Conservation (phyloP, 2,329 filamentous ascomycete genomes). For the Fusarium sororula region DNA sequence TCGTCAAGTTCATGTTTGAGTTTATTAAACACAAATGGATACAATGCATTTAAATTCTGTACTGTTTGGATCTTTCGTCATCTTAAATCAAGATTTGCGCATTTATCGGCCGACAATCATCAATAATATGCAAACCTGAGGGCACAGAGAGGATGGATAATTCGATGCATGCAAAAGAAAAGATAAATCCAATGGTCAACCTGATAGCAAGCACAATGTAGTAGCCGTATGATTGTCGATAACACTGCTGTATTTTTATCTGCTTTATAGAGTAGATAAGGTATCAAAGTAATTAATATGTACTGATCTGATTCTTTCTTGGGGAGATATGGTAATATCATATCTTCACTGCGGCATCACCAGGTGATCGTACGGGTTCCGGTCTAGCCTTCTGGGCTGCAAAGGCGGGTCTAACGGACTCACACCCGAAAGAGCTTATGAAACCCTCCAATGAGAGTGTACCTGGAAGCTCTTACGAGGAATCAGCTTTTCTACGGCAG, state of each 20-base stretch:
- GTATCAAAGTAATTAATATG: background rate
- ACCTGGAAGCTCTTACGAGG: slow-evolving; percentile 18
- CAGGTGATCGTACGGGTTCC: background rate
- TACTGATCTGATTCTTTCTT: background rate
- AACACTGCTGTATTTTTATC: slow-evolving; percentile 4
- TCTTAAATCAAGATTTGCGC: background rate
- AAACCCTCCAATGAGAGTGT: slow-evolving; percentile 27
- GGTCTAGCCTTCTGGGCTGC: slow-evolving; percentile 10
- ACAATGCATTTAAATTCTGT: background rate
- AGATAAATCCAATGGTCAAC: background rate
- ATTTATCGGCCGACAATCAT: background rate
- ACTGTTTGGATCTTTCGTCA: background rate
- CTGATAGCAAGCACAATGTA: background rate
- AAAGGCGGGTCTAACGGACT: slow-evolving; percentile 23
- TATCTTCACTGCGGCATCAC: slow-evolving; percentile 3
- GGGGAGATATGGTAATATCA: background rate
- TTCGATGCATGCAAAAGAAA: background rate
- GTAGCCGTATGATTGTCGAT: background rate
- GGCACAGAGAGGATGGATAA: background rate
- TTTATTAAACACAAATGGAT: background rate
- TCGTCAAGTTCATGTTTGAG: background rate
- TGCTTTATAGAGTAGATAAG: background rate
- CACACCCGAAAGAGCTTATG: slow-evolving; percentile 17
- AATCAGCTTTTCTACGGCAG: slow-evolving; percentile 12
- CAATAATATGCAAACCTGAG: background rate